Evolutionary conservation across 2,329 filamentous ascomycete species (phyloP), one percentile per base, ranked within the genome.

Genomic region (Didymosphaeria variabile): DNA sequence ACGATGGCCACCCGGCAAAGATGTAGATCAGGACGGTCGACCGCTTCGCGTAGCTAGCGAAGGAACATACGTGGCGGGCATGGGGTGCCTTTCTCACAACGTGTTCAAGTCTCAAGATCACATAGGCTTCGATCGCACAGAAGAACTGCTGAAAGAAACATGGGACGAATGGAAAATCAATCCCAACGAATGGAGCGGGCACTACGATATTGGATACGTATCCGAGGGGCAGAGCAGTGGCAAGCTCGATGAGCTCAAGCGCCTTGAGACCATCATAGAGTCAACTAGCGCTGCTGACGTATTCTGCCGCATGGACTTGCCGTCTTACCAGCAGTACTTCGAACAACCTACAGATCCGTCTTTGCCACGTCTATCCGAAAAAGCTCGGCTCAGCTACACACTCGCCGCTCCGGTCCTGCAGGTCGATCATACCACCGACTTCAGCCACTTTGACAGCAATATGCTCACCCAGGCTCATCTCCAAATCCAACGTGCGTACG

Each of bases 11-110:
- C 86, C 85, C 47, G 91, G 91, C 0, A 84, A 84, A 26, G 91
- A 94, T 70, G 72, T 89, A 3, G 89, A 94, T 69, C 82, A 86
- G 55, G 77, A 89, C 47, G 90, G 91, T 1, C 84, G 91, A 57
- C 85, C 85, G 10, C 83, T 94, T 45, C 88, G 94, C 26, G 91
- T 97, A 12, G 83, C 94, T 55, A 99, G 95, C 74, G 83, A 92
- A 71, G 86, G 87, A 55, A 96, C 94, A 0, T 97, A 96, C 71
- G 80, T 85, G 34, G 78, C 82, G 10, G 92, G 90, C 17, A 95
- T 97, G 90, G 93, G 92, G 13, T 83, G 89, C 86, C 77, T 93
- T 31, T 87, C 85, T 51, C 86, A 89, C 59, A 91, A 94, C 68
- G 77, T 84, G 3, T 76, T 83, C 12, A 60, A 79, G 34, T 69